phyloP scores from a whole-genome alignment of 306 rosid genomes.

The Astragalus glycyphyllos region DNA sequence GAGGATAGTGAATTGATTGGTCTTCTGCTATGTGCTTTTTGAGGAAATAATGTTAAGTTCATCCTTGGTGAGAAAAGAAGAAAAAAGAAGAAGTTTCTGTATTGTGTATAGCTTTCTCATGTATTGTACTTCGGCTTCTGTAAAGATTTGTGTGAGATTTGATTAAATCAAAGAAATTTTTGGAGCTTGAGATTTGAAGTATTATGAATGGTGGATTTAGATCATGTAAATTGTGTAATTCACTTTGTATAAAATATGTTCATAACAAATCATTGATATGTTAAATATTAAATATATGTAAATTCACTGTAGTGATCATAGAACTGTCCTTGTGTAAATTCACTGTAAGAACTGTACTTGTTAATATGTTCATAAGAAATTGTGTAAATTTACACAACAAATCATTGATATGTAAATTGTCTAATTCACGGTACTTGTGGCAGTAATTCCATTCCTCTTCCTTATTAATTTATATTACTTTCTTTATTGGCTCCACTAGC shows the following conservation, averaged over 20 bases:
- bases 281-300: no score
- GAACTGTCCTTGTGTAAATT: no score
- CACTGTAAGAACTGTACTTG: no score
- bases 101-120: slow-evolving; percentile 49
- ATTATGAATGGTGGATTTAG: neutral
- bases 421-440: slow-evolving; percentile 54
- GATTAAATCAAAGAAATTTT: slow-evolving; percentile 7
- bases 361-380: no score
- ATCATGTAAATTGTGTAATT: neutral
- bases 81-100: slow-evolving; percentile 46
- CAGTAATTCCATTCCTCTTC: slow-evolving; percentile 58
- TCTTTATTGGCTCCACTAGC: slow-evolving; percentile 52
- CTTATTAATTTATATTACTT: slow-evolving; percentile 55
- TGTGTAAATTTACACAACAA: no score
- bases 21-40: slow-evolving; percentile 38
- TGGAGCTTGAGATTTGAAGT: slow-evolving; percentile 19
- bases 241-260: no score
- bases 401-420: no score
- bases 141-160: slow-evolving; percentile 42
- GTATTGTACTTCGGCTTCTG: slow-evolving; percentile 46
- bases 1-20: slow-evolving; percentile 36
- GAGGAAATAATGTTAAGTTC: slow-evolving; percentile 44
- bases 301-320: no score
- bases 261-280: no score
- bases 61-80: slow-evolving; percentile 46